phyloP scores from a whole-genome alignment of 805 yeast species.

The Myxozyma kluyveri region DNA sequence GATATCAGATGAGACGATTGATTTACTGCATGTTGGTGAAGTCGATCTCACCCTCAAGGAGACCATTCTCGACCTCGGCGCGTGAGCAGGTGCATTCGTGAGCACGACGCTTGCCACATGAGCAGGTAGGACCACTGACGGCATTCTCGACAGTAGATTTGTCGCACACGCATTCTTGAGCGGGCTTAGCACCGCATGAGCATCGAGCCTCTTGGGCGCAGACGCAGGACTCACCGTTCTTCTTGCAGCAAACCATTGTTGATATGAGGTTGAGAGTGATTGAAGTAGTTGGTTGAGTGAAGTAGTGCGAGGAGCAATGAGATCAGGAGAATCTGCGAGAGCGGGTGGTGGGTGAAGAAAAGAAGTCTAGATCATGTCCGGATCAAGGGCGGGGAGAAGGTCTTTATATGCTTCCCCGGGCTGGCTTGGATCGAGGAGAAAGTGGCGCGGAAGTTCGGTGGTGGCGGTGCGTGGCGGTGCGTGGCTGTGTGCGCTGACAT shows the following conservation, averaged over 20 bases:
- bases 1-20: no score
- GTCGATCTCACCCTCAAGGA: constrained; percentile 59
- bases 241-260: constrained; percentile 44
- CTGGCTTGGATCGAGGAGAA: neutral
- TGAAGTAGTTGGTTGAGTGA: neutral
- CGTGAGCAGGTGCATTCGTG: constrained; percentile 57
- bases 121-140: constrained; percentile 46
- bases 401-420: neutral
- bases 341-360: neutral
- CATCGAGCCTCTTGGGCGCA: constrained; percentile 63
- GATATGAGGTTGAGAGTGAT: neutral
- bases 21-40: constrained; percentile 46
- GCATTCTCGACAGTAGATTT: constrained; percentile 53
- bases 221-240: constrained; percentile 48
- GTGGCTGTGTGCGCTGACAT: constrained; percentile 7
- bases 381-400: neutral
- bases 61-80: constrained; percentile 36
- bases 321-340: neutral
- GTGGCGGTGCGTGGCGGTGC: constrained; percentile 10
- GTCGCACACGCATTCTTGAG: constrained; percentile 55
- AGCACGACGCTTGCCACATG: constrained; percentile 56
- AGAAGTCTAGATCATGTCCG: neutral
- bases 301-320: neutral
- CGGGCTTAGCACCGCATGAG: constrained; percentile 61
- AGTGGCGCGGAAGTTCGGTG: neutral